Evolutionary conservation across 495 filamentous ascomycete genomes (phyloP).

Genomic region (Acidiella bohemica): DNA sequence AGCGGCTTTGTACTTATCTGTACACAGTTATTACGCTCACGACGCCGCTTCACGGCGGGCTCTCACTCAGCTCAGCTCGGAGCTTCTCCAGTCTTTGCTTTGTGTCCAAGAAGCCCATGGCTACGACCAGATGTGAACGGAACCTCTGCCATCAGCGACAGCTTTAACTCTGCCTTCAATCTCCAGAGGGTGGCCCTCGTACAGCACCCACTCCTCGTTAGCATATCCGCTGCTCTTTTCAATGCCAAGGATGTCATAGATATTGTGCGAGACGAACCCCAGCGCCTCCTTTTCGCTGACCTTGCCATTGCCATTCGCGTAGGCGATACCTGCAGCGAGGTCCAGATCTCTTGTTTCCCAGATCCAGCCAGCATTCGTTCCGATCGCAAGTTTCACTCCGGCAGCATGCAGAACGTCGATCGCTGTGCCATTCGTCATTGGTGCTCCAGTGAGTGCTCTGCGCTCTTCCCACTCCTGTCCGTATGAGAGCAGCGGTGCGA

Average conservation of each 20-base stretch:
- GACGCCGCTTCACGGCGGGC: too few species aligned
- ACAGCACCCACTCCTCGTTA: conserved; percentile 17
- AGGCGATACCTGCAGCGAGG: conserved; percentile 38
- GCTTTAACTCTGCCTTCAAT: conserved; percentile 20
- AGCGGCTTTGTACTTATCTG: too few species aligned
- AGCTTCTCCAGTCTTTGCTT: too few species aligned
- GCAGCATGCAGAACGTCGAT: conserved; percentile 35
- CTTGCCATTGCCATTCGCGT: conserved; percentile 32
- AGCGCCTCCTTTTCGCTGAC: conserved; percentile 31
- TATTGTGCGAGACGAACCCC: conserved; percentile 35
- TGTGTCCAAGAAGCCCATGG: too few species aligned
- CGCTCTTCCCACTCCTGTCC: conserved; percentile 21
- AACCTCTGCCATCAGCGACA: conserved; percentile 13
- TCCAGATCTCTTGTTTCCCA: conserved; percentile 35
- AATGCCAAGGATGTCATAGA: conserved; percentile 37
- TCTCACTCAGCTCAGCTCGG: too few species aligned
- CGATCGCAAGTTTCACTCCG: conserved; percentile 33
- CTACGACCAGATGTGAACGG: conserved; percentile 6
- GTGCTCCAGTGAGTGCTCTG: conserved; percentile 21
- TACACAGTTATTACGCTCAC: too few species aligned
- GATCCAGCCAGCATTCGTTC: conserved; percentile 37
- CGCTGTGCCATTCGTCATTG: conserved; percentile 34
- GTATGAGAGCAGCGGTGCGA: conserved; percentile 21
- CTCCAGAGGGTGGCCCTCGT: conserved; percentile 22
- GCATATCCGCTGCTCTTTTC: conserved; percentile 11